Evolutionary conservation across 2,329 filamentous ascomycete species (phyloP).

Genomic region (Aspergillus hiratsukae): DNA sequence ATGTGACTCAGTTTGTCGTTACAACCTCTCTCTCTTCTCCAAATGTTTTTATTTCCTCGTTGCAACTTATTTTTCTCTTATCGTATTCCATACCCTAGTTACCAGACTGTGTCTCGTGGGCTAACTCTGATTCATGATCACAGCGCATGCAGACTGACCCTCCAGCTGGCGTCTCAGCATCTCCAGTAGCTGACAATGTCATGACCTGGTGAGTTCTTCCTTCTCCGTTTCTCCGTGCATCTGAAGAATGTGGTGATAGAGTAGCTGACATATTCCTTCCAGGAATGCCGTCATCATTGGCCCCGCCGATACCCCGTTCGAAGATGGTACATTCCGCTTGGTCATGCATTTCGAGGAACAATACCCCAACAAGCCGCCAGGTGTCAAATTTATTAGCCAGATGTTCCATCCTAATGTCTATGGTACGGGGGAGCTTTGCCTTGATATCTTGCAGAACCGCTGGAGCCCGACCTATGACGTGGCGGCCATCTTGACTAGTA

Average conservation of each 20-base stretch:
- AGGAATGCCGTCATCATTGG: conserved; percentile 99
- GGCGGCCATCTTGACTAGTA: conserved; percentile 91
- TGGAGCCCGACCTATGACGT: conserved; percentile 99
- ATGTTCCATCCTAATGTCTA: conserved; percentile 99
- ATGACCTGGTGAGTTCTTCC: conserved; percentile 32
- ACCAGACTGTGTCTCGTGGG: conserved; percentile 1
- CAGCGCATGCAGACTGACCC: conserved; percentile 99
- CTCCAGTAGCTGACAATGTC: conserved; percentile 66
- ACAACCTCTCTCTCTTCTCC: background rate
- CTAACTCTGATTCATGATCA: conserved; percentile 13
- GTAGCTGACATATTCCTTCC: conserved; percentile 23
- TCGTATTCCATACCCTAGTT: background rate
- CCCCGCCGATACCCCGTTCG: conserved; percentile 92
- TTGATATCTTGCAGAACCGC: conserved; percentile 95
- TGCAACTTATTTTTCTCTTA: background rate
- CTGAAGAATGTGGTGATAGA: conserved; percentile 1
- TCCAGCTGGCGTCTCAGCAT: conserved; percentile 92
- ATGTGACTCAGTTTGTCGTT: background rate
- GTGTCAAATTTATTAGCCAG: conserved; percentile 96
- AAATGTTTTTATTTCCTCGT: conserved; percentile 2
- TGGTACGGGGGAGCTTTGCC: conserved; percentile 88
- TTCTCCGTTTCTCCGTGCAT: background rate
- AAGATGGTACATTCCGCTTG: conserved; percentile 94
- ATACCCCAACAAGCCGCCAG: conserved; percentile 96
- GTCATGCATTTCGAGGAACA: conserved; percentile 99